Percentiles rank a stretch among this genome's conserved stretches.
Evolutionary conservation across 495 filamentous ascomycete genomes (phyloP).

Genomic region (Neurospora sp.): DNA sequence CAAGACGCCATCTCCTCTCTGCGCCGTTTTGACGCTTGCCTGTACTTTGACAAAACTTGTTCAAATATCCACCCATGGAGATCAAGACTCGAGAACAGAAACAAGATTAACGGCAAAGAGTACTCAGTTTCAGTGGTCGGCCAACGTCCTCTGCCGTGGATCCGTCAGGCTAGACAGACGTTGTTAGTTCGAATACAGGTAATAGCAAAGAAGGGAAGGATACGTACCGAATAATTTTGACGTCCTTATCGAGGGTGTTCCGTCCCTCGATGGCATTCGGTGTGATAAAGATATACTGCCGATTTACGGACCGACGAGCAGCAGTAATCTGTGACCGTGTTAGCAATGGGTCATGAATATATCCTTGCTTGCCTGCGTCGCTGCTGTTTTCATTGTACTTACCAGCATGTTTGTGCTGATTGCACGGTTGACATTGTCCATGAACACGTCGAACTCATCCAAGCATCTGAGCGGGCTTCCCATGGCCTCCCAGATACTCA

Average conservation of each 20-base stretch:
- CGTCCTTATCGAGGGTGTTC: conserved; percentile 57
- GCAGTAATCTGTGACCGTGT: conserved; percentile 54
- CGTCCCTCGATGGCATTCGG: conserved; percentile 76
- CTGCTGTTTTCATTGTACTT: conserved; percentile 20
- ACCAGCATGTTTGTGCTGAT: conserved; percentile 94
- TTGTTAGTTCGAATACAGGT: conserved; percentile 7
- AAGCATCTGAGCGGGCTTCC: conserved; percentile 87
- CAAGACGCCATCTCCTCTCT: neutral
- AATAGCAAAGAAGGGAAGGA: neutral
- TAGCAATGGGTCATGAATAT: neutral
- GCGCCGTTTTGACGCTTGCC: neutral
- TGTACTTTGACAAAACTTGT: neutral
- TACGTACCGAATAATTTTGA: conserved; percentile 72
- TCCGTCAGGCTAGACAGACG: conserved; percentile 42
- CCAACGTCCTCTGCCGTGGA: conserved; percentile 42
- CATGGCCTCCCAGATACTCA: conserved; percentile 97
- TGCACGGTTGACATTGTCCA: conserved; percentile 93
- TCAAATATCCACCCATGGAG: neutral
- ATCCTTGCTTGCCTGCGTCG: neutral
- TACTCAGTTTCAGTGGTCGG: conserved; percentile 18
- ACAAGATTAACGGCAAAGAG: neutral
- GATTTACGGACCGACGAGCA: conserved; percentile 72
- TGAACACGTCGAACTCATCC: conserved; percentile 99
- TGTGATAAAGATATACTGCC: conserved; percentile 95
- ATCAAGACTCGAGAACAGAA: neutral